Percentiles rank a stretch among this genome's conserved stretches.
phyloP scores from a whole-genome alignment of 164 flowering plant genomes.

The Tetrastigma voinierianum region DNA sequence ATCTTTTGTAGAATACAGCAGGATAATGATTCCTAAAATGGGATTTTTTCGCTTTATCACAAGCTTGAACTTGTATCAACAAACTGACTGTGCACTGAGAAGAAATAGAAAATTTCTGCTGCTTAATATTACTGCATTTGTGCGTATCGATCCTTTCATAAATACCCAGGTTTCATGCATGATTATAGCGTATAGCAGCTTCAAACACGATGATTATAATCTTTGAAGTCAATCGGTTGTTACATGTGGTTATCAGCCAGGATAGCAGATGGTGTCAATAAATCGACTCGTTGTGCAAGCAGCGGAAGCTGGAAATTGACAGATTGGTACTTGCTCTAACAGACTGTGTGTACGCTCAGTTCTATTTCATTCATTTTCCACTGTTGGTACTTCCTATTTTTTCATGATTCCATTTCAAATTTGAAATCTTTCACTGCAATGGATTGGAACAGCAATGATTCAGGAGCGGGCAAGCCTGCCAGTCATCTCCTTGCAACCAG shows the following conservation, averaged over 20 bases:
- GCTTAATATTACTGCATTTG: no score
- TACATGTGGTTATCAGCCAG: slow-evolving; percentile 49
- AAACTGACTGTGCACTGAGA: no score
- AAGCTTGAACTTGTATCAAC: no score
- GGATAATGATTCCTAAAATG: no score
- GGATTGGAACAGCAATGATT: slow-evolving; percentile 61
- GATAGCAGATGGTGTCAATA: slow-evolving; percentile 85
- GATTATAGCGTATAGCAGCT: background rate
- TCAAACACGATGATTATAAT: no score
- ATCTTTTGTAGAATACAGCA: no score
- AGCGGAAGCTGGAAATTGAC: slow-evolving; percentile 80
- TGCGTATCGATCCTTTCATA: background rate
- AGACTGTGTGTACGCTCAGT: slow-evolving; percentile 63
- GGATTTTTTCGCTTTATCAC: no score
- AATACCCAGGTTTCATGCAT: background rate
- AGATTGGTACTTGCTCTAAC: slow-evolving; percentile 82
- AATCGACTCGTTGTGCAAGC: slow-evolving; percentile 87
- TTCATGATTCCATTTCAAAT: background rate
- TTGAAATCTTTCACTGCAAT: no score
- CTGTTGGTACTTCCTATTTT: background rate
- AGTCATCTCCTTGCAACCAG: slow-evolving; percentile 68
- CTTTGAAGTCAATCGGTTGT: background rate
- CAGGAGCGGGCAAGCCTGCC: slow-evolving; percentile 88
- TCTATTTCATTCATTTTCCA: background rate
- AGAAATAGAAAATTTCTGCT: no score